Conservation (phyloP, 2,329 filamentous ascomycete species). For the Stagonosporopsis cucurbitacearum region DNA sequence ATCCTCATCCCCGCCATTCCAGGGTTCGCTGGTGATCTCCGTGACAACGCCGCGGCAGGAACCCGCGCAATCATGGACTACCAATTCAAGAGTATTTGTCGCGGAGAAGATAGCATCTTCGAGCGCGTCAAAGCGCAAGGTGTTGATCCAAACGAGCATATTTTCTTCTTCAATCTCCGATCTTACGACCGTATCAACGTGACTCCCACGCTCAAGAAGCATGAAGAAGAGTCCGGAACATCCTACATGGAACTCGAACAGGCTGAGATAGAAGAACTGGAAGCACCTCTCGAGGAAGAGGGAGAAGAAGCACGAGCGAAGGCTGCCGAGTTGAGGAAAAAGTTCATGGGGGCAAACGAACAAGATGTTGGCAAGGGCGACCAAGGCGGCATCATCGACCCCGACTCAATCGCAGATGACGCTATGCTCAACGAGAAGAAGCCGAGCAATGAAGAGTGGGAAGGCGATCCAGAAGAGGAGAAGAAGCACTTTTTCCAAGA, state of each 20-base stretch:
- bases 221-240: constrained; percentile 82
- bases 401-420: constrained; percentile 74
- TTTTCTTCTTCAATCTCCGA: constrained; percentile 93
- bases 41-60: constrained; percentile 80
- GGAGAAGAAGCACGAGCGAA: constrained; percentile 51
- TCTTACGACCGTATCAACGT: constrained; percentile 92
- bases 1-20: constrained; percentile 89
- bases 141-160: constrained; percentile 76
- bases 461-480: constrained; percentile 74
- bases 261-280: constrained; percentile 87
- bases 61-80: constrained; percentile 97
- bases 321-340: constrained; percentile 55
- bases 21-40: constrained; percentile 90
- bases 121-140: constrained; percentile 76
- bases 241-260: constrained; percentile 86
- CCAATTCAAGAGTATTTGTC: constrained; percentile 94
- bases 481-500: constrained; percentile 92
- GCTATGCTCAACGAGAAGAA: constrained; percentile 76
- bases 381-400: constrained; percentile 55
- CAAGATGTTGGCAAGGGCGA: constrained; percentile 49
- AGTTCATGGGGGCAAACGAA: constrained; percentile 52
- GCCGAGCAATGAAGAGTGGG: constrained; percentile 75
- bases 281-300: constrained; percentile 55
- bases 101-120: constrained; percentile 90
- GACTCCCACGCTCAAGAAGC: constrained; percentile 73